A percentile compares a stretch with the other conserved stretches of the same genome.
These are phyloP conservation scores for Dendrocalamus sinicus DNA, from an alignment of 176 grass and related monocot genomes.

Conservation along the genomic window DNA sequence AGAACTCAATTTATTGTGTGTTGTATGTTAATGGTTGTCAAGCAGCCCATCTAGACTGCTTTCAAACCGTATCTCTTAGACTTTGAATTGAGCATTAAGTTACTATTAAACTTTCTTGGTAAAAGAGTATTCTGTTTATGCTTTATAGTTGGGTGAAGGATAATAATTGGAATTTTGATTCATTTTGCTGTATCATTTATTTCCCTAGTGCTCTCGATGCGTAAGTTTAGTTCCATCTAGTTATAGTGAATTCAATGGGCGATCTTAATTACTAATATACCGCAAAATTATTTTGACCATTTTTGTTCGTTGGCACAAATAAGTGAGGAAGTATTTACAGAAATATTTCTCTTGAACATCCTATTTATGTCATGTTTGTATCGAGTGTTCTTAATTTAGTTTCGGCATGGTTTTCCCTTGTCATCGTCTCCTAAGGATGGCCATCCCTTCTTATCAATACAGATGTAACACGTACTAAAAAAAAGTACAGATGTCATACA, in stretches of 20 bases:
- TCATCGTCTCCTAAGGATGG: neutral
- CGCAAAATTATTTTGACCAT: neutral
- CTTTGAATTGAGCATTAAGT: conserved; percentile 45
- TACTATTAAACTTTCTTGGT: conserved; percentile 38
- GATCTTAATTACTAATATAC: neutral
- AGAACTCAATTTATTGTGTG: conserved; percentile 57
- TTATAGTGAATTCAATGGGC: neutral
- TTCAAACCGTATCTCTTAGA: conserved; percentile 39
- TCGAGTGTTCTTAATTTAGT: too few relatives aligned
- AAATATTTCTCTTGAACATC: neutral
- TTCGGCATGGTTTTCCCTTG: neutral
- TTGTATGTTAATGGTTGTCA: conserved; percentile 60
- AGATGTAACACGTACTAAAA: neutral
- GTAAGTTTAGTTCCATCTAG: conserved; percentile 8
- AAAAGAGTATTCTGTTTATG: conserved; percentile 41
- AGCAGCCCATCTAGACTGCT: conserved; percentile 55
- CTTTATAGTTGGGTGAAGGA: conserved; percentile 21
- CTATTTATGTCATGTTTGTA: too few relatives aligned
- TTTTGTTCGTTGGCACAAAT: neutral
- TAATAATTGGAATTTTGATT: conserved; percentile 25
- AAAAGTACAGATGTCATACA: too few relatives aligned
- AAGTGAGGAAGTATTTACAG: neutral
- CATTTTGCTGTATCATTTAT: conserved; percentile 26
- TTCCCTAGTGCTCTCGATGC: neutral
- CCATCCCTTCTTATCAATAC: neutral